Conservation (phyloP, 441 rosid species). For the Populus hybrid region DNA sequence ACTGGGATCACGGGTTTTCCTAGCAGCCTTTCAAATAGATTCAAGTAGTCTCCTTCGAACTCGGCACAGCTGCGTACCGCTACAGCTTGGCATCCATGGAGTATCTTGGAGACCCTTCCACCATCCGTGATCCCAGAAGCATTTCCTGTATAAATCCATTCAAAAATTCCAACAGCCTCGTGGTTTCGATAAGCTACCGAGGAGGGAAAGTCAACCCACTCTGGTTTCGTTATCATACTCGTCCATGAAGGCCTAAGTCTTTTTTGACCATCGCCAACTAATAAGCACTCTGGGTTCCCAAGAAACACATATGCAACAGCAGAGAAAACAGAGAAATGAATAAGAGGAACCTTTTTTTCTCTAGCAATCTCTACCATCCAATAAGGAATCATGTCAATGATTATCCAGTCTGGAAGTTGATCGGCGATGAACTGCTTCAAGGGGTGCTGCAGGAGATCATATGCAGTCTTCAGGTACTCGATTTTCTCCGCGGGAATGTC, state of each 20-base stretch:
- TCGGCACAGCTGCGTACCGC: conserved; percentile 18
- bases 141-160: conserved; percentile 2
- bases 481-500: conserved; percentile 14
- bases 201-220: conserved; percentile 19
- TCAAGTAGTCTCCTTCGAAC: conserved; percentile 18
- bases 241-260: not conserved
- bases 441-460: conserved; percentile 22
- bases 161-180: conserved; percentile 7
- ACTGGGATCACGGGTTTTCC: conserved; percentile 11
- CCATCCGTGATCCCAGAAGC: conserved; percentile 19
- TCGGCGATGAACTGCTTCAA: conserved; percentile 2
- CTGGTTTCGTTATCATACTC: conserved; percentile 7
- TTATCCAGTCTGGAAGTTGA: conserved; percentile 11
- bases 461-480: conserved; percentile 18
- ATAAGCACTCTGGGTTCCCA: not conserved
- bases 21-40: not conserved
- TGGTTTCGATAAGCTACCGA: conserved; percentile 8
- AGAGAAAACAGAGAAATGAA: conserved; percentile 2
- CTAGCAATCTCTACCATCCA: conserved; percentile 13
- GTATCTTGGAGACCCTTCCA: not conserved
- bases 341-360: not conserved
- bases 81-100: conserved; percentile 1
- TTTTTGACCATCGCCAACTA: conserved; percentile 3
- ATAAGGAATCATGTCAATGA: conserved; percentile 5
- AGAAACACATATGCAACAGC: not conserved